Evolutionary conservation across 192 early-diverging fungal genomes (phyloP).

Genomic region (Obelidium mucronatum): DNA sequence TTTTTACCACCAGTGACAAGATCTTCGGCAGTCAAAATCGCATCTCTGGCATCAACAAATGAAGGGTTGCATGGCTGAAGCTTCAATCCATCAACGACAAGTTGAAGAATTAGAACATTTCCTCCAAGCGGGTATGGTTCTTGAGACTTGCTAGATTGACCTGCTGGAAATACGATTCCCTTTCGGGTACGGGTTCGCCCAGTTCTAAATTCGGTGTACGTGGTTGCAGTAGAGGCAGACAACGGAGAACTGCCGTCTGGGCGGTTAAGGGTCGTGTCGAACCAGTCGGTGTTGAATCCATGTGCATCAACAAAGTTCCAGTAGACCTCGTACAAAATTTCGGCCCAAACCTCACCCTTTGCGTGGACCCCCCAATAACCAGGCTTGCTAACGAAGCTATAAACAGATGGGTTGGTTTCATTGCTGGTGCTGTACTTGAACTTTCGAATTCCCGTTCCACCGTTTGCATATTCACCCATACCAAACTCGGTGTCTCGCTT

Average conservation of each 20-base stretch:
- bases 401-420: conserved; percentile 82
- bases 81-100: conserved; percentile 64
- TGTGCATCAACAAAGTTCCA: conserved; percentile 64
- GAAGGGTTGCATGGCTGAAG: conserved; percentile 60
- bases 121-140: conserved; percentile 41
- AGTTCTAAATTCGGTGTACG: conserved; percentile 47
- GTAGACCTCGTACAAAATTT: conserved; percentile 83
- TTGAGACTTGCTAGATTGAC: neutral
- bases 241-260: neutral
- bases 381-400: conserved; percentile 75
- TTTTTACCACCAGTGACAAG: conserved; percentile 48
- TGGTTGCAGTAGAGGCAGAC: neutral
- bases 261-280: conserved; percentile 34
- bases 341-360: conserved; percentile 94
- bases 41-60: conserved; percentile 61
- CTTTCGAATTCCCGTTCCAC: conserved; percentile 87
- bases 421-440: conserved; percentile 83
- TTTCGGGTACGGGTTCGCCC: conserved; percentile 15
- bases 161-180: neutral
- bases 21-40: conserved; percentile 57
- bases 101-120: conserved; percentile 55
- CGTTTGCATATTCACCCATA: conserved; percentile 86
- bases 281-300: conserved; percentile 61
- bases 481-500: conserved; percentile 66
- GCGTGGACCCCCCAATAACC: conserved; percentile 93